Conservation (phyloP, 1,284 basidiomycete species). For the Austroboletus niveus region DNA sequence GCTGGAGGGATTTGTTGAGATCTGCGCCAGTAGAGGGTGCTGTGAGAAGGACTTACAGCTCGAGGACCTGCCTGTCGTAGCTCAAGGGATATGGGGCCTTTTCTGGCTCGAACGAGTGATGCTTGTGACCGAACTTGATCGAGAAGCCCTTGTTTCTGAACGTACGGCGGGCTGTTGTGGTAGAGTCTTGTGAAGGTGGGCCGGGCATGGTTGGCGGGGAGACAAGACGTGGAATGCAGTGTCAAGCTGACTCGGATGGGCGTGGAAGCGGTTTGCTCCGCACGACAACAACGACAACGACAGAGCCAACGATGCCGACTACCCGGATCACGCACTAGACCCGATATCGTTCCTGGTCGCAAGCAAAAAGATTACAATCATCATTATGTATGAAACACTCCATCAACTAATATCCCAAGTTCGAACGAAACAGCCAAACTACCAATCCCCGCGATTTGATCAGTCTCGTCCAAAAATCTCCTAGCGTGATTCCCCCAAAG, state of each 20-base stretch:
- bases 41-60: constrained; percentile 48
- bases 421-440: constrained; percentile 12
- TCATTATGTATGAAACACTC: not conserved
- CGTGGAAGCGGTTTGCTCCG: constrained; percentile 12
- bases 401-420: no score
- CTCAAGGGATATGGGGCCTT: constrained; percentile 70
- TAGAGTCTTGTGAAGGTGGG: constrained; percentile 12
- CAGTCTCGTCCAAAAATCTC: constrained; percentile 36
- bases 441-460: constrained; percentile 29
- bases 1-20: constrained; percentile 31
- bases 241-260: not conserved
- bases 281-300: no score
- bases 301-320: not conserved
- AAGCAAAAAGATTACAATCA: not conserved
- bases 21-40: no score
- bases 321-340: constrained; percentile 5
- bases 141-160: constrained; percentile 53
- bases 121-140: constrained; percentile 56
- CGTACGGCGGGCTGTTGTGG: constrained; percentile 19
- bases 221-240: constrained; percentile 14
- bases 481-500: constrained; percentile 47
- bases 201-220: constrained; percentile 18
- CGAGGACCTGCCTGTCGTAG: constrained; percentile 62
- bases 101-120: constrained; percentile 65
- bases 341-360: constrained; percentile 6